Evolutionary conservation across 257 asterid genomes (phyloP).

Genomic region (Gentiana macrophylla): DNA sequence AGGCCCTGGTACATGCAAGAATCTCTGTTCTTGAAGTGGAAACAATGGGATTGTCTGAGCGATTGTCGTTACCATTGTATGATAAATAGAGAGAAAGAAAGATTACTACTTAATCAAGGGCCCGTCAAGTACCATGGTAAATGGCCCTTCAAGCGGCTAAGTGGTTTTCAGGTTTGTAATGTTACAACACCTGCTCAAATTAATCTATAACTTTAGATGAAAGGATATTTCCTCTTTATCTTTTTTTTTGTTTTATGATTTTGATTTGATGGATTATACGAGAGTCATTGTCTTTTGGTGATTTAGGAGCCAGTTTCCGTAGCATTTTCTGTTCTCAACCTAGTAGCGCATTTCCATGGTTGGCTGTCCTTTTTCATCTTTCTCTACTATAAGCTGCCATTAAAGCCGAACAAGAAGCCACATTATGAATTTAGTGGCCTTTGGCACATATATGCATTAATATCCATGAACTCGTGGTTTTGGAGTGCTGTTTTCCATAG

Average conservation of each 20-base stretch:
- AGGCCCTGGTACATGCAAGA: slow-evolving; percentile 38
- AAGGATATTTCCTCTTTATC: not conserved
- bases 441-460: slow-evolving; percentile 44
- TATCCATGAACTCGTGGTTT: slow-evolving; percentile 63
- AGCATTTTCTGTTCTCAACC: slow-evolving; percentile 58
- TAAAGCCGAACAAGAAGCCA: slow-evolving; percentile 40
- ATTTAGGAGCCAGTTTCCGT: slow-evolving; percentile 60
- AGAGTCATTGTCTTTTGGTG: slow-evolving; percentile 13
- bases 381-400: slow-evolving; percentile 46
- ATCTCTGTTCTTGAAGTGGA: slow-evolving; percentile 48
- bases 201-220: not conserved
- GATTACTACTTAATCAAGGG: slow-evolving; percentile 41
- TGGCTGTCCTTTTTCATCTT: slow-evolving; percentile 50
- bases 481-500: slow-evolving; percentile 68
- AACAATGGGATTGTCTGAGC: slow-evolving; percentile 45
- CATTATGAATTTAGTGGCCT: slow-evolving; percentile 39
- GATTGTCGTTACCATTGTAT: slow-evolving; percentile 69
- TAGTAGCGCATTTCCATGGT: slow-evolving; percentile 60
- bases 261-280: slow-evolving; percentile 9
- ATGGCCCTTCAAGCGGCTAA: slow-evolving; percentile 51
- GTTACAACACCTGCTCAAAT: not conserved
- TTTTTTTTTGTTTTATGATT: not conserved
- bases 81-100: slow-evolving; percentile 45
- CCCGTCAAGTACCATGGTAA: slow-evolving; percentile 69
- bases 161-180: slow-evolving; percentile 54